phyloP scores from a whole-genome alignment of 139 green algal species.

The Chlorella sp. region DNA sequence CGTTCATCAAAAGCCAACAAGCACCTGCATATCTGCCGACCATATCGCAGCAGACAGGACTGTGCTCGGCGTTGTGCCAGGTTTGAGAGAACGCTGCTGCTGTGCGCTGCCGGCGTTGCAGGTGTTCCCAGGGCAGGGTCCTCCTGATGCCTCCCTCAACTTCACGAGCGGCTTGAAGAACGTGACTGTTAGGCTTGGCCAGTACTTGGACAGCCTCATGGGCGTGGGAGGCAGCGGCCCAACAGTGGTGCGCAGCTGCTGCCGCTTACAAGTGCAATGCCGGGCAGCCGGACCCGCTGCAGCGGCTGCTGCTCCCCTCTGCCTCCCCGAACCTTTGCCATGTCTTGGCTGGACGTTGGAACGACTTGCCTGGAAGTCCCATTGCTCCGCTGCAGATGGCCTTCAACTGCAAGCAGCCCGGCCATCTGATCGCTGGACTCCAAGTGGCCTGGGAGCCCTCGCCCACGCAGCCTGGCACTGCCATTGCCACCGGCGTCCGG shows the following conservation, averaged over 20 bases:
- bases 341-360: too few relatives aligned
- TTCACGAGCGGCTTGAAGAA: neutral
- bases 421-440: neutral
- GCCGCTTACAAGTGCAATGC: too few relatives aligned
- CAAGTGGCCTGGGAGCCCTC: constrained; percentile 6
- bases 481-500: neutral
- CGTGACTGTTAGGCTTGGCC: neutral
- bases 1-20: too few relatives aligned
- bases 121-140: neutral
- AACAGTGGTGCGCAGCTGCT: neutral
- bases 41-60: too few relatives aligned
- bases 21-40: too few relatives aligned
- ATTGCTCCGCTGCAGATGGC: neutral
- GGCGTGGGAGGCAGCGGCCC: constrained; percentile 1
- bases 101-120: too few relatives aligned
- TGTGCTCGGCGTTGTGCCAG: neutral
- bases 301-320: neutral
- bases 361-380: neutral
- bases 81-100: too few relatives aligned
- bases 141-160: neutral
- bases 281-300: neutral
- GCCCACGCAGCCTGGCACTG: neutral
- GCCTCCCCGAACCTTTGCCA: too few relatives aligned
- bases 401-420: neutral
- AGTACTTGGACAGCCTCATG: constrained; percentile 11